phyloP scores from a whole-genome alignment of 1,284 basidiomycete genomes.

The Sparassis latifolia region DNA sequence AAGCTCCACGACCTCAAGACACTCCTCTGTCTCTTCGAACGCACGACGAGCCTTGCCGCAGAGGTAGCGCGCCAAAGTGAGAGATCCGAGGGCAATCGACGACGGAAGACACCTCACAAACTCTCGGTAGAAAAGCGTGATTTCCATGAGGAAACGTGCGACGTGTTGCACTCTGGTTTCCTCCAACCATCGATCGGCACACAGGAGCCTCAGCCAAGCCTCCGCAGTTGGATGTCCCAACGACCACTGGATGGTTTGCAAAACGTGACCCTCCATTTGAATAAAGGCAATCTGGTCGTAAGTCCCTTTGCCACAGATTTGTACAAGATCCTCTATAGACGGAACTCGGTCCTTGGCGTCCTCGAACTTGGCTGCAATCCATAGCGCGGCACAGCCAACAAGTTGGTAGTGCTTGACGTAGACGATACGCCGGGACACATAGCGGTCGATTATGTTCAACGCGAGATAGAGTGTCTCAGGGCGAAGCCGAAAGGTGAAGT shows the following conservation, averaged over 20 bases:
- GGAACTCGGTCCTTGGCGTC: constrained; percentile 98
- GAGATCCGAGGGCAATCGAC: constrained; percentile 80
- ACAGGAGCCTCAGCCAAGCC: constrained; percentile 87
- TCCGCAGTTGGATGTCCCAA: constrained; percentile 98
- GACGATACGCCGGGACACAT: constrained; percentile 96
- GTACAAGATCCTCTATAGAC: constrained; percentile 86
- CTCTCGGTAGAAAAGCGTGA: constrained; percentile 94
- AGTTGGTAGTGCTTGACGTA: constrained; percentile 99
- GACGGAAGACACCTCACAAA: constrained; percentile 87
- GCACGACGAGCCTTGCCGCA: constrained; percentile 72
- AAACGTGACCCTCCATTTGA: constrained; percentile 96
- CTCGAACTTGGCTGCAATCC: constrained; percentile 99
- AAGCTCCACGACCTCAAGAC: constrained; percentile 72
- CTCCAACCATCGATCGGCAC: constrained; percentile 67
- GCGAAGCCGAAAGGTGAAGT: constrained; percentile 93
- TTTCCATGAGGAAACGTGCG: constrained; percentile 97
- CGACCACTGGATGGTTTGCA: constrained; percentile 94
- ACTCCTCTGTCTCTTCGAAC: constrained; percentile 76
- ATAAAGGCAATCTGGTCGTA: constrained; percentile 96
- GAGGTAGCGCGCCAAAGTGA: constrained; percentile 86
- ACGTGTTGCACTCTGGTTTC: constrained; percentile 89
- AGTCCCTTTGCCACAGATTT: constrained; percentile 84
- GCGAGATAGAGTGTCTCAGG: constrained; percentile 98
- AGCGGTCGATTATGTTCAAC: constrained; percentile 98
- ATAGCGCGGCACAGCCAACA: constrained; percentile 95